Evolutionary conservation across 257 asterid genomes (phyloP).

Genomic region (Salvia splendens): DNA sequence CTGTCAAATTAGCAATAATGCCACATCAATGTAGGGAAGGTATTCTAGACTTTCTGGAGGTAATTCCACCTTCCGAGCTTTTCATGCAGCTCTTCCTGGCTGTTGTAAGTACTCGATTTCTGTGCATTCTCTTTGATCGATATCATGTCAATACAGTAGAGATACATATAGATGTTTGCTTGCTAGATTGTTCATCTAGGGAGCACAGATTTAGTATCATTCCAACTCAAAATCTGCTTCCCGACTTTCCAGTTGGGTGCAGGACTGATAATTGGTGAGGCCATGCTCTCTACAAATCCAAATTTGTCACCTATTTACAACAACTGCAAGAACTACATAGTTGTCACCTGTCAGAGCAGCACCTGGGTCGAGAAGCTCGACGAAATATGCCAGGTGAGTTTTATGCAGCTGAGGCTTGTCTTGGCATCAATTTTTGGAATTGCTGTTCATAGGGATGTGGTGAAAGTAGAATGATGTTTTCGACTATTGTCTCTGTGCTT

Average conservation of each 20-base stretch:
- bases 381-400: slow-evolving; percentile 83
- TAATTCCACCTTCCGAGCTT: slow-evolving; percentile 70
- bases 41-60: slow-evolving; percentile 68
- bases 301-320: slow-evolving; percentile 58
- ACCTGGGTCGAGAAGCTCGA: slow-evolving; percentile 78
- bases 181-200: slow-evolving; percentile 12
- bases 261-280: slow-evolving; percentile 80
- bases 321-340: slow-evolving; percentile 76
- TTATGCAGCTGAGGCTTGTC: slow-evolving; percentile 28
- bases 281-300: slow-evolving; percentile 59
- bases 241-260: slow-evolving; percentile 70
- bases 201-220: neutral
- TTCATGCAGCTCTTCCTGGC: slow-evolving; percentile 83
- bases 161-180: neutral
- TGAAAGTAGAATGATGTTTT: neutral
- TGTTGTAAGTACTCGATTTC: slow-evolving; percentile 64
- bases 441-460: neutral
- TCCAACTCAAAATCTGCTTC: slow-evolving; percentile 28
- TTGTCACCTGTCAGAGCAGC: slow-evolving; percentile 62
- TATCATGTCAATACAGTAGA: neutral
- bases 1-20: slow-evolving; percentile 23
- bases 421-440: neutral
- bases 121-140: slow-evolving; percentile 1
- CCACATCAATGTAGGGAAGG: slow-evolving; percentile 69
- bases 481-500: neutral